Evolutionary conservation across 2,329 filamentous ascomycete genomes (phyloP).

Genomic region (Byssothecium circinans): DNA sequence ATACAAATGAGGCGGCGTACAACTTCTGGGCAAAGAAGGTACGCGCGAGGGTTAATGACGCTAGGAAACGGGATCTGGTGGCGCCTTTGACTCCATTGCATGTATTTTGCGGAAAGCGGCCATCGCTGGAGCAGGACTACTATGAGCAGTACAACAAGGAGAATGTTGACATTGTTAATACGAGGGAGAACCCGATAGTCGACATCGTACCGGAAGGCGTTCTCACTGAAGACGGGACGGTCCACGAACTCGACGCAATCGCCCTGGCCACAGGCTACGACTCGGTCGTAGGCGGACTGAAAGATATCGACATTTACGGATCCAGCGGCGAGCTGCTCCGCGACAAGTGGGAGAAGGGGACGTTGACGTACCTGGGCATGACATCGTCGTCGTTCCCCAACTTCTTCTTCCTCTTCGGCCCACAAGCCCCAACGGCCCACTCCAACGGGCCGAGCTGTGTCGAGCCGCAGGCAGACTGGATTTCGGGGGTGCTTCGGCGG

Average conservation of each 20-base stretch:
- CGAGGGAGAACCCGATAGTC: slow-evolving; percentile 34
- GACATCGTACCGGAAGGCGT: slow-evolving; percentile 34
- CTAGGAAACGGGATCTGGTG: slow-evolving; percentile 43
- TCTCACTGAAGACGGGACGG: slow-evolving; percentile 32
- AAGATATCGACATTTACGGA: slow-evolving; percentile 22
- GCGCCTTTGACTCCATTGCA: slow-evolving; percentile 44
- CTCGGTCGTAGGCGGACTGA: slow-evolving; percentile 37
- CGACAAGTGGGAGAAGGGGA: slow-evolving; percentile 12
- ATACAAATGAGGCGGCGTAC: slow-evolving; percentile 44
- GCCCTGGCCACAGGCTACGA: slow-evolving; percentile 41
- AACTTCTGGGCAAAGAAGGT: slow-evolving; percentile 46
- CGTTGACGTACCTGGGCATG: slow-evolving; percentile 12
- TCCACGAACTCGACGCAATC: slow-evolving; percentile 41
- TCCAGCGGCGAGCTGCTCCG: slow-evolving; percentile 15
- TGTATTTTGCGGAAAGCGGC: slow-evolving; percentile 3
- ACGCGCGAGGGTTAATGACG: slow-evolving; percentile 40
- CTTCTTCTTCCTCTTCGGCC: slow-evolving; percentile 13
- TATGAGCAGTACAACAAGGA: slow-evolving; percentile 45
- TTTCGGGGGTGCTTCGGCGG: slow-evolving; percentile 38
- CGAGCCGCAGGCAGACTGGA: slow-evolving; percentile 7
- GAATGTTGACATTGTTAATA: slow-evolving; percentile 43
- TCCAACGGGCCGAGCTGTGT: slow-evolving; percentile 8
- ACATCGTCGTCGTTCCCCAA: slow-evolving; percentile 12
- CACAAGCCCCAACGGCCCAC: slow-evolving; percentile 13
- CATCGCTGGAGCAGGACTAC: slow-evolving; percentile 45